These are phyloP conservation scores for Hordeum pubiflorum DNA, from an alignment of 202 grass and related monocot species.

Conservation along the genomic window DNA sequence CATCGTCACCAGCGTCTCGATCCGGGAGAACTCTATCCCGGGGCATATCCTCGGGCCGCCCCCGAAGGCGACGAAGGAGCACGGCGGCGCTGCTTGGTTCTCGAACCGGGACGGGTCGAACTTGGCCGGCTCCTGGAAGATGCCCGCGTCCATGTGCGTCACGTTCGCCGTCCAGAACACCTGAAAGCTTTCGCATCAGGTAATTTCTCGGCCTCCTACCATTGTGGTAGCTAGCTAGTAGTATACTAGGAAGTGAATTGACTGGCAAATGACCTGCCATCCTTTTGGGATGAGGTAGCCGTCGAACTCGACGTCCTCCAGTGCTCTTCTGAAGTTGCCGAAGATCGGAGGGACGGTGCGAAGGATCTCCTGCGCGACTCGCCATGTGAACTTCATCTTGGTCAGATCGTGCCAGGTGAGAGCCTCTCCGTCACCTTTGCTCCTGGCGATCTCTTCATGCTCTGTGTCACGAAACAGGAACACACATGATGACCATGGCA, in stretches of 20 bases:
- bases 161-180: constrained; percentile 33
- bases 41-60: constrained; percentile 35
- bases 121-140: constrained; percentile 35
- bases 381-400: constrained; percentile 42
- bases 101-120: constrained; percentile 39
- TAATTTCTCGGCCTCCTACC: background rate
- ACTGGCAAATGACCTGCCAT: constrained; percentile 30
- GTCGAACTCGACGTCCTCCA: constrained; percentile 34
- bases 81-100: constrained; percentile 10
- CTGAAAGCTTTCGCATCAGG: background rate
- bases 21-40: constrained; percentile 34
- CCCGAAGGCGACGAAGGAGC: constrained; percentile 32
- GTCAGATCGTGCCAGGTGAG: constrained; percentile 42
- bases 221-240: no score
- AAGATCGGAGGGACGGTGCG: constrained; percentile 33
- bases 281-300: constrained; percentile 43
- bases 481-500: background rate
- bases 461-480: background rate
- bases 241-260: background rate
- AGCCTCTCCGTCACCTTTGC: constrained; percentile 25
- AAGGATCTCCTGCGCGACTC: constrained; percentile 31
- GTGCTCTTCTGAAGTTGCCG: constrained; percentile 35
- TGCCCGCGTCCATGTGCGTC: constrained; percentile 30
- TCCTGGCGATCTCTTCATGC: constrained; percentile 34
- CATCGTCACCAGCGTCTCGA: constrained; percentile 46